A percentile compares a stretch with the other conserved stretches of the same genome.
Conservation (phyloP, 192 early-diverging fungal genomes). For the Podila clonocystis region DNA sequence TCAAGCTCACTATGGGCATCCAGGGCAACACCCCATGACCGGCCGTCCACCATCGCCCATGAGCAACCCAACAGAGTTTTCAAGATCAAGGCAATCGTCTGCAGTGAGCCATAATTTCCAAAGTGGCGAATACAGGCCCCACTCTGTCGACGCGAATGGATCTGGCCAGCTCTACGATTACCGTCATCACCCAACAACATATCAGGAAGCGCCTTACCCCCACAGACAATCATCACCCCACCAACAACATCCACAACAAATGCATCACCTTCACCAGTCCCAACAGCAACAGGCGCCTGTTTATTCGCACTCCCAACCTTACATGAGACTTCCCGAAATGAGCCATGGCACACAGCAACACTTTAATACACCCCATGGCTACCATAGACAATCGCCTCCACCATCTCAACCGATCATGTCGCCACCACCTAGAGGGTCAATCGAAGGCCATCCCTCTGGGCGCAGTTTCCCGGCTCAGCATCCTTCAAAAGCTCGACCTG, state of each 20-base stretch:
- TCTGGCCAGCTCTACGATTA: constrained; percentile 22
- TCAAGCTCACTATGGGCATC: constrained; percentile 13
- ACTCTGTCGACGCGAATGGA: constrained; percentile 11
- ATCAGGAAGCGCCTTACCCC: constrained; percentile 8
- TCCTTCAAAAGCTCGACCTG: background rate
- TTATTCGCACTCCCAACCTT: constrained; percentile 17
- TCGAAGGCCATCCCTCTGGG: too few species aligned
- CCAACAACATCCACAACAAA: constrained; percentile 21
- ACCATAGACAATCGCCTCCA: constrained; percentile 11
- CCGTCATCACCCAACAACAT: constrained; percentile 12
- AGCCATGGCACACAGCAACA: constrained; percentile 22
- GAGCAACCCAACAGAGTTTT: constrained; percentile 15
- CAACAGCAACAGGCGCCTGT: constrained; percentile 21
- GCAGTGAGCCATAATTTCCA: constrained; percentile 17
- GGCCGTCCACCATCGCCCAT: constrained; percentile 18
- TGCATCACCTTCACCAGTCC: constrained; percentile 13
- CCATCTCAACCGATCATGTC: constrained; percentile 20
- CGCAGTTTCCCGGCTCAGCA: too few species aligned
- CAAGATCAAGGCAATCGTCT: constrained; percentile 29
- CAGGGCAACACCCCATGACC: background rate
- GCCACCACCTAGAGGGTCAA: constrained; percentile 16
- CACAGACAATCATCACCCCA: constrained; percentile 3
- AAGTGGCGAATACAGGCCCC: constrained; percentile 26
- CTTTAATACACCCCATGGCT: constrained; percentile 1
- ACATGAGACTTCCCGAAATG: constrained; percentile 20